Base-by-base conservation (phyloP, 225 moss, liverwort and hornwort species). In the Climacium dendroides region DNA sequence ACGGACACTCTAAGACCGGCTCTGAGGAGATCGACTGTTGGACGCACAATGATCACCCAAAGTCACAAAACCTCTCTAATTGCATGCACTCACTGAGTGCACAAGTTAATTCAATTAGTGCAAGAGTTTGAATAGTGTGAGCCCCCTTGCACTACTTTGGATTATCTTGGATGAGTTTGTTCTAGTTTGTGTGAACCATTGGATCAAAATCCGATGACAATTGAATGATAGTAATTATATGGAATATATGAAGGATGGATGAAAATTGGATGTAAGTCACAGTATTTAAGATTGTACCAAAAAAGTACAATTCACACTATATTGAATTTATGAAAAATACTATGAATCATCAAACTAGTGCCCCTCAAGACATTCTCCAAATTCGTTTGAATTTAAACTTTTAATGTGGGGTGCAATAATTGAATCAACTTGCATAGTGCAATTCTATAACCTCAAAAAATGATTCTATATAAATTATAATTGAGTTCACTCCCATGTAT, bases 241-340 rank as follows among this genome's bases (percentile, higher is more conserved):
- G 3, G 2, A n/a, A 22, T 37, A 12, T 1, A 22, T 7, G 0
- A n/a, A 22, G 22, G n/a, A 22, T 66, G 71, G 16, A 16, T 28
- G 37, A 1, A 72, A 72, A 6, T 28, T 28, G 45, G 10, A 45
- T 72, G 20, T 3, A 50, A 74, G 15, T 30, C 10, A 48, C 4
- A 32, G 1, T 13, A 12, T 48, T 48, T 20, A 50, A 74, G 12
- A 11, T 74, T 74, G 11, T 2, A 73, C 29, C 10, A 30, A 6
- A 11, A 24, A 19, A 48, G 0, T 74, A 32, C 1, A 3, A 0
- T 48, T 4, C 11, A 17, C 2, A 30, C 0, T 32, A 32, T 19
- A 11, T 32, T 50, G 7, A 48, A 50, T 32, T 32, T 32, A 32
- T 18, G 0, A 48, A 50, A n/a, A 32, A 32, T 32, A 32, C 6